These are phyloP conservation scores for Venturiaceae sp. DNA, from an alignment of 2,329 filamentous ascomycete genomes.

Conservation along the genomic window DNA sequence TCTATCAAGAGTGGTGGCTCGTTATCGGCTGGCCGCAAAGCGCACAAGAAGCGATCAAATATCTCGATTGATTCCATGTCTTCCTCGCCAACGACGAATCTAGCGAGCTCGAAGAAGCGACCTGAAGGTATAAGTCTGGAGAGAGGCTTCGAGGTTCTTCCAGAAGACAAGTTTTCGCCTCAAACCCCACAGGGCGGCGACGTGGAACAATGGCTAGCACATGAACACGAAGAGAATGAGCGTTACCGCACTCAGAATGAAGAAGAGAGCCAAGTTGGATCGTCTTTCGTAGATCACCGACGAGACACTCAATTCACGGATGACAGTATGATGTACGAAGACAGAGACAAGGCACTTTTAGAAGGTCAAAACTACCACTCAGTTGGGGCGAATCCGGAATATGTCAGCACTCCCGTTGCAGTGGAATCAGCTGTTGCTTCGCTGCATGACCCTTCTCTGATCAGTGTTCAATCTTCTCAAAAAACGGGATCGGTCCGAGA, in stretches of 20 bases:
- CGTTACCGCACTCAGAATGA: constrained; percentile 38
- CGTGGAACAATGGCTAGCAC: constrained; percentile 39
- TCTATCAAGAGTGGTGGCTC: constrained; percentile 32
- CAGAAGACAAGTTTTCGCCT: constrained; percentile 27
- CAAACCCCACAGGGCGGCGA: constrained; percentile 23
- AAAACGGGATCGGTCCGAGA: constrained; percentile 12
- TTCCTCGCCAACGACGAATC: constrained; percentile 48
- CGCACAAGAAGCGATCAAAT: constrained; percentile 40
- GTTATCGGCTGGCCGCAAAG: constrained; percentile 53
- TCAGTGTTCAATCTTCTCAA: constrained; percentile 41
- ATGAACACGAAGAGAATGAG: constrained; percentile 51
- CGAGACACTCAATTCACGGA: constrained; percentile 23
- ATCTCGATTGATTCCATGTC: constrained; percentile 50
- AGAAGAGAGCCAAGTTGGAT: constrained; percentile 34
- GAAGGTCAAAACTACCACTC: constrained; percentile 62
- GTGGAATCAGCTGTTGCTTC: constrained; percentile 90
- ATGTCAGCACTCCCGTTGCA: constrained; percentile 60
- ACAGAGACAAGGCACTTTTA: constrained; percentile 43
- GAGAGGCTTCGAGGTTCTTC: constrained; percentile 38
- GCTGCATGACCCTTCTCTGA: constrained; percentile 70
- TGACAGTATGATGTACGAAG: constrained; percentile 32
- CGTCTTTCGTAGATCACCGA: constrained; percentile 24
- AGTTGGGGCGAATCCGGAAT: constrained; percentile 64
- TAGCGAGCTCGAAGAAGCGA: constrained; percentile 43
- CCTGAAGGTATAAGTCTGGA: constrained; percentile 44